Conservation (phyloP, 257 asterid genomes). For the Echites panduratus region DNA sequence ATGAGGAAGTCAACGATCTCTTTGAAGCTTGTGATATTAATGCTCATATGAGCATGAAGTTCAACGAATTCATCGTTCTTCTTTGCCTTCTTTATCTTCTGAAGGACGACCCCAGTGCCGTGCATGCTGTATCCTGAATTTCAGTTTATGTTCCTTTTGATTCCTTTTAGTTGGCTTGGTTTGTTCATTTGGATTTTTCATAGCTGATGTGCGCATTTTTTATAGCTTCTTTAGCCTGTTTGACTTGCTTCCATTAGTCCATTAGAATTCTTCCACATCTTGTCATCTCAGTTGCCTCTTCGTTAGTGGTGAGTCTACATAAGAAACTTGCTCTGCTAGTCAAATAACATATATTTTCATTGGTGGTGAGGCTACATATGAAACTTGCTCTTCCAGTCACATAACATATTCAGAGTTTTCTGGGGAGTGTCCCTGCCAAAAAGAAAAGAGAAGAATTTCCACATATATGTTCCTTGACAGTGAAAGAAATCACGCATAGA, state of each 20-base stretch:
- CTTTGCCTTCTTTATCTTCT: constrained; percentile 89
- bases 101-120: constrained; percentile 50
- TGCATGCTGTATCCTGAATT: constrained; percentile 41
- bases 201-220: not conserved
- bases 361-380: not conserved
- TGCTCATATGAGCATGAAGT: constrained; percentile 60
- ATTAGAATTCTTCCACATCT: no score
- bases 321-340: no score
- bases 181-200: not conserved
- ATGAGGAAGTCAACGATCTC: constrained; percentile 72
- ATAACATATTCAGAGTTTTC: not conserved
- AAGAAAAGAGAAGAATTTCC: not conserved
- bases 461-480: constrained; percentile 33
- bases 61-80: constrained; percentile 86
- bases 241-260: not conserved
- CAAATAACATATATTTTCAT: no score
- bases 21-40: constrained; percentile 84
- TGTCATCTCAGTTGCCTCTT: no score
- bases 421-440: not conserved
- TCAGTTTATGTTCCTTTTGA: constrained; percentile 16
- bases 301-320: no score
- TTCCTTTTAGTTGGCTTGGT: not conserved
- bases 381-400: not conserved
- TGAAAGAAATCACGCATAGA: constrained; percentile 55
- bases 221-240: not conserved